Evolutionary conservation across 257 asterid genomes (phyloP).

Genomic region (Solanum bulbocastanum): DNA sequence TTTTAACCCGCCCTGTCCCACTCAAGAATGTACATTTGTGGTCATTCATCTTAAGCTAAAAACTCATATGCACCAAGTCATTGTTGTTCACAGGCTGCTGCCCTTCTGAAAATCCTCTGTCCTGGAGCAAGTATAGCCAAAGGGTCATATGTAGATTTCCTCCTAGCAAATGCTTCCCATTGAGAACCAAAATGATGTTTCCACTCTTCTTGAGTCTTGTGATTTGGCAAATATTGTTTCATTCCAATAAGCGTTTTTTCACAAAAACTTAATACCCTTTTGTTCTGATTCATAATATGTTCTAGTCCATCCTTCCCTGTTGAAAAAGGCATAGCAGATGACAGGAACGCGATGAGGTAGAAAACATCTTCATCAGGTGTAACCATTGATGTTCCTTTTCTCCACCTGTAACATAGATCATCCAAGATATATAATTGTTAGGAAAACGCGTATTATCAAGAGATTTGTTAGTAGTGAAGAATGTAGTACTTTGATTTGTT

Average conservation of each 20-base stretch:
- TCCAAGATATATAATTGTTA: background rate
- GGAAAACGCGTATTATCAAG: background rate
- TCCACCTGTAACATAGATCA: conserved; percentile 46
- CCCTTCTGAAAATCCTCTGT: conserved; percentile 57
- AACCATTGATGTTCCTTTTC: conserved; percentile 55
- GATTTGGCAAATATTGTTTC: conserved; percentile 75
- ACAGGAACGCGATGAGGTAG: conserved; percentile 61
- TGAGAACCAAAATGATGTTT: conserved; percentile 60
- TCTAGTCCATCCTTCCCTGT: conserved; percentile 54
- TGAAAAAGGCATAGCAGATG: conserved; percentile 62
- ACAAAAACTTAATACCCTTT: conserved; percentile 41
- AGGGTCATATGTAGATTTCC: conserved; percentile 70
- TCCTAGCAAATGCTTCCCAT: conserved; percentile 54
- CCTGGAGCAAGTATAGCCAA: conserved; percentile 83
- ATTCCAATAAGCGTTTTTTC: conserved; percentile 37
- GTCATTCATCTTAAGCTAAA: background rate
- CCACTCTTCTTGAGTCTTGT: conserved; percentile 65
- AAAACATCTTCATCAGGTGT: conserved; percentile 71
- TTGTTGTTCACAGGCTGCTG: conserved; percentile 19
- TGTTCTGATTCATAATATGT: conserved; percentile 39
- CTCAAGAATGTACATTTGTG: background rate
- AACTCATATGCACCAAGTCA: background rate
- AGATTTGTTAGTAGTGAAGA: background rate
- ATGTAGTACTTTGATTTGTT: conserved; percentile 59
- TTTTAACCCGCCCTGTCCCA: background rate